These are phyloP conservation scores for Leccinum disarticulatum DNA, from an alignment of 768 basidiomycete species.

Conservation along the genomic window DNA sequence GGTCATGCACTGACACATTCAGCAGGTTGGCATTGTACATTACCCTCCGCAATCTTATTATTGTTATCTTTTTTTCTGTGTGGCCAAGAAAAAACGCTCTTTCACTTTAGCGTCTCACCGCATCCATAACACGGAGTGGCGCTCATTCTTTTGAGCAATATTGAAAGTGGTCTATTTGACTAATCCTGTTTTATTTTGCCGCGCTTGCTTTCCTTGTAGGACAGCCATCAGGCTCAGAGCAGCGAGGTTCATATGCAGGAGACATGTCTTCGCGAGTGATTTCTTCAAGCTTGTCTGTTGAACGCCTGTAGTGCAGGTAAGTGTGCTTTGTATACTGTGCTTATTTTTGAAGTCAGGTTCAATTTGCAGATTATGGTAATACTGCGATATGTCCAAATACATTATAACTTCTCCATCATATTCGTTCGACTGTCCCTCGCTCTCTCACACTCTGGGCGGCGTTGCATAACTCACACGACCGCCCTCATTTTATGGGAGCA, in stretches of 20 bases:
- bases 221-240: constrained; percentile 30
- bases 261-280: constrained; percentile 28
- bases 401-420: neutral
- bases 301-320: constrained; percentile 17
- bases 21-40: constrained; percentile 34
- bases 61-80: constrained; percentile 7
- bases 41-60: constrained; percentile 35
- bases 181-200: constrained; percentile 41
- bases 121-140: constrained; percentile 56
- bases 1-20: constrained; percentile 15
- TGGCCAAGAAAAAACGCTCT: constrained; percentile 43
- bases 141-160: constrained; percentile 89
- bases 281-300: neutral
- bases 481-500: constrained; percentile 98
- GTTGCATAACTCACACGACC: constrained; percentile 64
- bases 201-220: constrained; percentile 33
- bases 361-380: neutral
- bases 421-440: constrained; percentile 37
- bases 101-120: constrained; percentile 87
- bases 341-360: neutral
- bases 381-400: constrained; percentile 1
- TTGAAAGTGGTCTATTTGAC: constrained; percentile 32
- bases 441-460: constrained; percentile 97
- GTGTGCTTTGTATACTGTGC: neutral
- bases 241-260: constrained; percentile 54